Evolutionary conservation across 129 eudicot genomes (phyloP), one percentile per base, ranked within the genome.

Genomic region (Ambrosia trifida): DNA sequence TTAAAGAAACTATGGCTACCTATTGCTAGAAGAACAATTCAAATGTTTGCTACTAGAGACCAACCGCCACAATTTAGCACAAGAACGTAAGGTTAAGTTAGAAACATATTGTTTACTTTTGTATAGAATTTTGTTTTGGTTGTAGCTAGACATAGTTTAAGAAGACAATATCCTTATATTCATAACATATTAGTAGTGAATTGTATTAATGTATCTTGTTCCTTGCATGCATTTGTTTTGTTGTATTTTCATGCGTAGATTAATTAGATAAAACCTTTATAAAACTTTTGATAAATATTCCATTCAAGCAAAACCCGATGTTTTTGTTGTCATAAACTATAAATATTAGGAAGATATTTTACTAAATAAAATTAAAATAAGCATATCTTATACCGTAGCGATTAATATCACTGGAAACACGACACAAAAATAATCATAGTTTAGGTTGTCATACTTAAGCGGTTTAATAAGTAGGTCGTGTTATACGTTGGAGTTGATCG

Each of bases 41-140:
- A 86, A 50, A 84, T 96, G 98, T 86, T 82, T 86, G 96, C 90
- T 5, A 83, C 81, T 75, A 86, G 96, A 81, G 91, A 87, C 12
- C 64, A 30, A 13, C 72, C 56, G 43, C 67, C 74, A 65, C 77
- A 79, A 14, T 68, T 65, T 56, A 78, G 77, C 74, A 76, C 73
- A 20, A 72, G 73, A 46, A 46, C 79, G 7, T 63, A 76, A 51
- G 70, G 80, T 82, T 78, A 80, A 33, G 77, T 80, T 75, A 30
- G 68, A 66, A 36, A 61, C 62, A 53, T 9, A 45, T 60, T 51
- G 12, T 76, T 68, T 60, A 69, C 56, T 16, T 77, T 56, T 19
- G 5, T 61, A 32, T 38, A 61, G 56, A 69, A 14, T 33, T 1
- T 59, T 69, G 12, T 35, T 68, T 59, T 32, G 54, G 19, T 11